Conservation (phyloP, 192 early-diverging fungal genomes). For the Rhizophagus sp. region DNA sequence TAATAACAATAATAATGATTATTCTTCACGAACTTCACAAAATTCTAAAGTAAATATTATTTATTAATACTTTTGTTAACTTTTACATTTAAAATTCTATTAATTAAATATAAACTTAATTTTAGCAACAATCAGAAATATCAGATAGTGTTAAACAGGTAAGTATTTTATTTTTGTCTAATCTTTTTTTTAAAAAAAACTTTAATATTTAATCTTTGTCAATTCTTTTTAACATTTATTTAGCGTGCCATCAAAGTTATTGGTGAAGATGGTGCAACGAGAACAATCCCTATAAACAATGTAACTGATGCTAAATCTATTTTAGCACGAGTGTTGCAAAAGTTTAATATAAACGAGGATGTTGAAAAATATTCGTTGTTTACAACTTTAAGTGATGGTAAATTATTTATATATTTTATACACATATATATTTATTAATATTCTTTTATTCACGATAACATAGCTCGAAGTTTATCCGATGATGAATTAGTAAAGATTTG, state of each 20-base stretch:
- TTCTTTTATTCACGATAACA: background rate
- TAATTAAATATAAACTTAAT: background rate
- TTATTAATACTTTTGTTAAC: too few species aligned
- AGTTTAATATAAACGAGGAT: conserved; percentile 79
- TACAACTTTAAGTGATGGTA: conserved; percentile 69
- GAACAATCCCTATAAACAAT: conserved; percentile 76
- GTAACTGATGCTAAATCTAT: conserved; percentile 68
- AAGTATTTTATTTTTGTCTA: background rate
- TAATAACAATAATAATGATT: too few species aligned
- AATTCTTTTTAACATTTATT: background rate
- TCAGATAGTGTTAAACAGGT: conserved; percentile 57
- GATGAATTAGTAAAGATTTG: conserved; percentile 81
- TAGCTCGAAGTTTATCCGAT: conserved; percentile 68
- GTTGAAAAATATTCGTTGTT: conserved; percentile 74
- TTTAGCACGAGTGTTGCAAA: conserved; percentile 70
- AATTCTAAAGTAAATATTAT: background rate
- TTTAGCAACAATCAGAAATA: conserved; percentile 18
- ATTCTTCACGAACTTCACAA: too few species aligned
- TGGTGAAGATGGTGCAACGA: conserved; percentile 66
- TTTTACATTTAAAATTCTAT: too few species aligned
- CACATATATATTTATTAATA: background rate
- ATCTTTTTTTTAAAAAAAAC: too few species aligned
- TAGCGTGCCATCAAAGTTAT: conserved; percentile 73
- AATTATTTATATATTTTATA: background rate
- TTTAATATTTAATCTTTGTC: too few species aligned